phyloP scores from a whole-genome alignment of 306 rosid species.

The Boehmeria nivea region DNA sequence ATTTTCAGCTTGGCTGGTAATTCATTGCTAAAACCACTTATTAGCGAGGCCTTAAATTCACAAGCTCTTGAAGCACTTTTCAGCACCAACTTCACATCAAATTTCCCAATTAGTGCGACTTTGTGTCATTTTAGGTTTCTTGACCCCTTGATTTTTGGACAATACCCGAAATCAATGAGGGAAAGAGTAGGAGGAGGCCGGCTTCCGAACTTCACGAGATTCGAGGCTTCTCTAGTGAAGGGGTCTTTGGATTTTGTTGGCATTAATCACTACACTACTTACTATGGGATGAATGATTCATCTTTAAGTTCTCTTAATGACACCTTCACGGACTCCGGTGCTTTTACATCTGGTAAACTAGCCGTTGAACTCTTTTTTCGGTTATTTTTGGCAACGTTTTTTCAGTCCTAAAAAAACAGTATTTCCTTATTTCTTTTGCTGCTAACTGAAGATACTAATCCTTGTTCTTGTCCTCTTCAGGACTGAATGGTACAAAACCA shows the following conservation, averaged over 20 bases:
- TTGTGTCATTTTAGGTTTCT: conserved; percentile 47
- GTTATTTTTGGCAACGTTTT: not conserved
- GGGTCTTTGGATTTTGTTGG: conserved; percentile 91
- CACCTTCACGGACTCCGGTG: conserved; percentile 57
- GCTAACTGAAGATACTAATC: too few species aligned
- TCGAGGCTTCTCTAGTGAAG: conserved; percentile 40
- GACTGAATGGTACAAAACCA: conserved; percentile 54
- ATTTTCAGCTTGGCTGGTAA: conserved; percentile 97
- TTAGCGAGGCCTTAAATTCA: too few species aligned
- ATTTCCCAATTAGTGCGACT: too few species aligned
- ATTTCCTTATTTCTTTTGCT: not conserved
- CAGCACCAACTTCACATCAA: too few species aligned
- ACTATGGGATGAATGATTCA: conserved; percentile 42
- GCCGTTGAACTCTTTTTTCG: conserved; percentile 27
- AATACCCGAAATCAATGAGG: conserved; percentile 77
- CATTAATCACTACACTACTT: conserved; percentile 89
- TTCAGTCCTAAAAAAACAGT: not conserved
- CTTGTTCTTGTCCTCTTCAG: conserved; percentile 39
- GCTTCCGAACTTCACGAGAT: conserved; percentile 51
- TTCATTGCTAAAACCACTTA: too few species aligned
- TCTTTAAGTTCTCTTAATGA: conserved; percentile 39
- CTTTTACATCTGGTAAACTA: conserved; percentile 71
- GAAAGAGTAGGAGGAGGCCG: conserved; percentile 48
- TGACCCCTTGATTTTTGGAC: conserved; percentile 66
- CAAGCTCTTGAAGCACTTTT: too few species aligned